These are phyloP conservation scores for Petunia hybrid DNA, from an alignment of 305 asterid genomes.

Conservation along the genomic window DNA sequence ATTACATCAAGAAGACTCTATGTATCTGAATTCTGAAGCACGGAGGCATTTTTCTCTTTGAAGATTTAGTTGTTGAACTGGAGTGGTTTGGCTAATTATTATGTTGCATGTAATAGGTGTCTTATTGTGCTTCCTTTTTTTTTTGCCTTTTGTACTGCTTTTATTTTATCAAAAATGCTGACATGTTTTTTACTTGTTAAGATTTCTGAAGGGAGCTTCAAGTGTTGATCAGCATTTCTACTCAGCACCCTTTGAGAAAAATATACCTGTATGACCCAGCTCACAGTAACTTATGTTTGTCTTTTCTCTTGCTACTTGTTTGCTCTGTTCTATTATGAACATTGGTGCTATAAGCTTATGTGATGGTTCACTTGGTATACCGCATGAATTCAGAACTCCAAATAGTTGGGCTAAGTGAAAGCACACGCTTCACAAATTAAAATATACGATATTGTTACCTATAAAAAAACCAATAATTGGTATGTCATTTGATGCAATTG, in stretches of 20 bases:
- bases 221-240: conserved; percentile 90
- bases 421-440: neutral
- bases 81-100: neutral
- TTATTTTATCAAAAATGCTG: conserved; percentile 32
- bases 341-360: neutral
- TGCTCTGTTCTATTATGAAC: conserved; percentile 12
- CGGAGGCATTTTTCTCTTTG: neutral
- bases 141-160: conserved; percentile 18
- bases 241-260: conserved; percentile 82
- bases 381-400: conserved; percentile 9
- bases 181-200: conserved; percentile 48
- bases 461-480: neutral
- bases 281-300: conserved; percentile 34
- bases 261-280: conserved; percentile 75
- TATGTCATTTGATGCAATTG: conserved; percentile 10
- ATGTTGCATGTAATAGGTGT: conserved; percentile 22
- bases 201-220: conserved; percentile 96
- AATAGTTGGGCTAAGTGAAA: conserved; percentile 23
- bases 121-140: neutral
- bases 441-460: too few species aligned
- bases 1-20: neutral
- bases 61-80: conserved; percentile 11
- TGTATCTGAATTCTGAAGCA: conserved; percentile 28
- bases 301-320: conserved; percentile 27
- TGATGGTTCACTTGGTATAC: conserved; percentile 6